Base-by-base conservation (phyloP, 345 rosid genomes). In the Rubroshorea leprosula region DNA sequence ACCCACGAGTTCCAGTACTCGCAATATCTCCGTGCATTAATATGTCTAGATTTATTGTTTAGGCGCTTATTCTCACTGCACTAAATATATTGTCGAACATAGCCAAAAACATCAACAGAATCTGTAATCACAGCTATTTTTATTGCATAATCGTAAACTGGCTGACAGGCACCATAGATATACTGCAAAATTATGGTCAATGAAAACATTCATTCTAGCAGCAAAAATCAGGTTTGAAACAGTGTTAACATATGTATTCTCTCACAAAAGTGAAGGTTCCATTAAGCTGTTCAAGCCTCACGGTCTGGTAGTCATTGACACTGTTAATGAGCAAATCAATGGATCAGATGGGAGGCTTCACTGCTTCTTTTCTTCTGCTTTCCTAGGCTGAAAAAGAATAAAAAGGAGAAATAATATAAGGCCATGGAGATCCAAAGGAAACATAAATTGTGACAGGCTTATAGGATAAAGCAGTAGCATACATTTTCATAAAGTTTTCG, bases 351-450 rank as follows among this genome's bases (percentile, higher is more conserved):
- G 5, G 12, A 35, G 1, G 41, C 41, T 35, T 66, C 57, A 75
- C 48, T 61, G 69, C 78, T 87, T 80, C 85, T 78, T 84, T 57
- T 87, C 96, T 62, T 85, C 85, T 54, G 94, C 95, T 72, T 87
- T 80, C 69, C 89, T 80, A 26, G 96, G 93, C 96, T 85, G 74
- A 53, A 70, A 44, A 57, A 45, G 19, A 20, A 23, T 5, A 4
- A 10, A 5, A 54, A 26, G 38, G 20, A 39, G 23, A 31, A 18
- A 65, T 27, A 9, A 44, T 1, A 7, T 44, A 2, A 44, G 6
- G 16, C 53, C 18, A 2, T 11, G 19, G 23, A n/a, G 3, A 19
- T 10, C n/a, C n/a, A n/a, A n/a, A n/a, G n/a, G n/a, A n/a, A n/a
- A n/a, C n/a, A n/a, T n/a, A n/a, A n/a, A n/a, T n/a, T n/a, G n/a